phyloP scores from a whole-genome alignment of 306 rosid species.

The Benincasa hispida region DNA sequence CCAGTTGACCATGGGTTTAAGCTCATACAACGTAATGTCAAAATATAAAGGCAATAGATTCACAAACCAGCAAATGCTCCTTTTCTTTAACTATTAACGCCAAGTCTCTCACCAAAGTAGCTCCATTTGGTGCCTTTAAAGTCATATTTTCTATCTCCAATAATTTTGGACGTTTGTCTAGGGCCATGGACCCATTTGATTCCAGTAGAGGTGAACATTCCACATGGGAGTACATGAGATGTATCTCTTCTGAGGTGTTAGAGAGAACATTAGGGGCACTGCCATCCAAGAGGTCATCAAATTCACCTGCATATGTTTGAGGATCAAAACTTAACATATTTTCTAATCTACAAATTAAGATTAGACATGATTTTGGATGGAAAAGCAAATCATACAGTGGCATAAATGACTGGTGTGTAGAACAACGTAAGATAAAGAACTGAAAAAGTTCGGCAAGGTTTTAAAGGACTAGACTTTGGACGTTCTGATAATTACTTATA shows the following conservation, averaged over 20 bases:
- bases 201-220: slow-evolving; percentile 29
- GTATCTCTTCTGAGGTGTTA: slow-evolving; percentile 45
- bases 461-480: neutral
- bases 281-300: slow-evolving; percentile 71
- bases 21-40: neutral
- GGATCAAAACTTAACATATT: slow-evolving; percentile 2
- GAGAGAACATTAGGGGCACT: slow-evolving; percentile 31
- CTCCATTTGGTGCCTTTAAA: slow-evolving; percentile 61
- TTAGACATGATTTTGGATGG: neutral
- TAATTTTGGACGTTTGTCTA: slow-evolving; percentile 32
- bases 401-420: neutral
- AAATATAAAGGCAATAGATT: neutral
- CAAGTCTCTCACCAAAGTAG: slow-evolving; percentile 54
- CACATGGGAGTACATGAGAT: slow-evolving; percentile 30
- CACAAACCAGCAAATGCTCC: slow-evolving; percentile 69
- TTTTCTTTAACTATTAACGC: slow-evolving; percentile 44
- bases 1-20: neutral
- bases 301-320: slow-evolving; percentile 57
- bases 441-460: neutral
- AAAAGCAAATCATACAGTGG: neutral
- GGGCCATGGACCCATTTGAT: slow-evolving; percentile 59
- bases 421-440: neutral
- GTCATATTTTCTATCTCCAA: slow-evolving; percentile 63
- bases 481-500: neutral
- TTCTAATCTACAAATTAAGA: neutral